Conservation (phyloP, 495 filamentous ascomycete species). For the Rhypophila decipiens region DNA sequence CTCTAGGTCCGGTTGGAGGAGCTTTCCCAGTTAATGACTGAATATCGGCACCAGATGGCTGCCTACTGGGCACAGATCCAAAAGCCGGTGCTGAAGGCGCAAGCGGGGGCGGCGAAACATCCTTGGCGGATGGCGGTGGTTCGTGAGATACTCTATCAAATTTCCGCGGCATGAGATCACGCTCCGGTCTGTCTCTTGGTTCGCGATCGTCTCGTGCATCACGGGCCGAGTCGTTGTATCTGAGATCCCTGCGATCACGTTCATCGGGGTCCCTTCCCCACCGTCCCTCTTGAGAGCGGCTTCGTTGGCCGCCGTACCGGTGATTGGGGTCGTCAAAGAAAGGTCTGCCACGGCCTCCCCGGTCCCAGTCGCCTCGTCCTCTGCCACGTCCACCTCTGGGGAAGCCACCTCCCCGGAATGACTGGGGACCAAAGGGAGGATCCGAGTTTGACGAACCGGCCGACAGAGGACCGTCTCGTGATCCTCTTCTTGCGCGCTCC, state of each 20-base stretch:
- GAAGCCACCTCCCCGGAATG: constrained; percentile 51
- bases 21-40: constrained; percentile 36
- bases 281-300: constrained; percentile 64
- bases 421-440: constrained; percentile 44
- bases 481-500: constrained; percentile 45
- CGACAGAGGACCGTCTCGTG: constrained; percentile 56
- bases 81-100: constrained; percentile 79
- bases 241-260: constrained; percentile 35
- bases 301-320: constrained; percentile 51
- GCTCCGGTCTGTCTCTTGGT: constrained; percentile 29
- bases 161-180: constrained; percentile 39
- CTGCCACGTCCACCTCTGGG: constrained; percentile 42
- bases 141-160: constrained; percentile 40
- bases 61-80: constrained; percentile 52
- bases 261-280: constrained; percentile 46
- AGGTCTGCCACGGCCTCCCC: constrained; percentile 50
- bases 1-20: constrained; percentile 47
- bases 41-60: constrained; percentile 32
- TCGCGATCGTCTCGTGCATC: constrained; percentile 53
- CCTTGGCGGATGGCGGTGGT: constrained; percentile 34
- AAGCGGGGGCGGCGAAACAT: constrained; percentile 63
- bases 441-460: constrained; percentile 65
- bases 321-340: constrained; percentile 59
- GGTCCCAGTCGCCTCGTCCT: constrained; percentile 63
- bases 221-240: constrained; percentile 40